A percentile compares a stretch with the other conserved stretches of the same genome.
Conservation (phyloP, 164 flowering plant species). For the Stephania japonica region DNA sequence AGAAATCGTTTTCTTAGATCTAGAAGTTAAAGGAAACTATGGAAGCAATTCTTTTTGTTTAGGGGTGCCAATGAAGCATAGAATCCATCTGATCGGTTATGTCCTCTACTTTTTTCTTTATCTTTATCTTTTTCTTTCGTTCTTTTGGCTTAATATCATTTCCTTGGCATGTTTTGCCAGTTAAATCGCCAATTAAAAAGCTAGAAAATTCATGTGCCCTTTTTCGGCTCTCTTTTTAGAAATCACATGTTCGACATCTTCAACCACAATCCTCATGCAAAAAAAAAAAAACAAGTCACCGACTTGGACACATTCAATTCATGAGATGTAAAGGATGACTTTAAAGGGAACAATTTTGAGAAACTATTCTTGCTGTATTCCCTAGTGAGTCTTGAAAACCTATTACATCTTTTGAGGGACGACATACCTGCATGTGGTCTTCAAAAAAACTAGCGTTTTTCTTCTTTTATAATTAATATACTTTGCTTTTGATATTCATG, state of each 20-base stretch:
- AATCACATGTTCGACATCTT: slow-evolving; percentile 17
- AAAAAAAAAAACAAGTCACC: too few species aligned
- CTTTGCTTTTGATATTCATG: not conserved
- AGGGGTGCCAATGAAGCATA: slow-evolving; percentile 11
- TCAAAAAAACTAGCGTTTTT: not conserved
- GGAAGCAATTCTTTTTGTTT: not conserved
- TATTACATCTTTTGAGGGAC: not conserved
- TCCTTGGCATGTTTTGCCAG: slow-evolving; percentile 11
- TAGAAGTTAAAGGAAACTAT: not conserved
- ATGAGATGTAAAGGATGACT: slow-evolving; percentile 26
- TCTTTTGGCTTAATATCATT: slow-evolving; percentile 12
- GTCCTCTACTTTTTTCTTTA: not conserved
- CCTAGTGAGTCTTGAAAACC: too few species aligned
- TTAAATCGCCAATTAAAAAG: slow-evolving; percentile 14
- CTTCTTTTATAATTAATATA: not conserved
- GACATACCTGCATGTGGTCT: not conserved
- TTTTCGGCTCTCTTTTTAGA: slow-evolving; percentile 21
- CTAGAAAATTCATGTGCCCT: slow-evolving; percentile 1
- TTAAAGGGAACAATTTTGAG: slow-evolving; percentile 12
- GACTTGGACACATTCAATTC: slow-evolving; percentile 20
- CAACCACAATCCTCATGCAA: too few species aligned
- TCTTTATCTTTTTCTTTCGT: slow-evolving; percentile 1
- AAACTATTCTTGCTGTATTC: slow-evolving; percentile 1
- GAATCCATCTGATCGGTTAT: not conserved
- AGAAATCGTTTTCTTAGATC: not conserved